Conservation (phyloP, 1,284 basidiomycete genomes). For the Paramarasmius palmivorus region DNA sequence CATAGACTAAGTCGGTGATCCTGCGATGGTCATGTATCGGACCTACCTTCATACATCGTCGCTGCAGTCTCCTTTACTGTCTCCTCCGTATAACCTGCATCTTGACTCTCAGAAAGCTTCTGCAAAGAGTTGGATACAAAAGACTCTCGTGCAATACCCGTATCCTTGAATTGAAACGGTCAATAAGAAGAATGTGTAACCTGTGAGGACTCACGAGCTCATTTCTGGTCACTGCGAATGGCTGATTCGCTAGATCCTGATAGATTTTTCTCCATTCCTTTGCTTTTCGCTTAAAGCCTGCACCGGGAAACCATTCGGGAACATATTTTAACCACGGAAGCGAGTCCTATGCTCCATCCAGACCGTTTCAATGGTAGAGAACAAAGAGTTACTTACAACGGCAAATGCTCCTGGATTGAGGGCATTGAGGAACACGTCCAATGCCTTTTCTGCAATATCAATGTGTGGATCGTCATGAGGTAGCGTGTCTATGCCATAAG, state of each 20-base stretch:
- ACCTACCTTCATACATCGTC: constrained; percentile 11
- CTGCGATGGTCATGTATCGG: background rate
- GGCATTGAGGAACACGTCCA: background rate
- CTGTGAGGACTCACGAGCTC: constrained; percentile 6
- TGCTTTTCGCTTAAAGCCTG: constrained; percentile 15
- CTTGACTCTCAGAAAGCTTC: background rate
- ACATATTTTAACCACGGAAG: constrained; percentile 14
- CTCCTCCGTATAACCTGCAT: constrained; percentile 5
- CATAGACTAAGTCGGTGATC: too few relatives aligned
- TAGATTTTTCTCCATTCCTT: constrained; percentile 5
- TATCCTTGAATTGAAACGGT: background rate
- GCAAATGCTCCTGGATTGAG: background rate
- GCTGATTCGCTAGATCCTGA: background rate
- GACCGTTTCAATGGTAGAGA: background rate
- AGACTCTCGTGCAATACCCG: constrained; percentile 8
- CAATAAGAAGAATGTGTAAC: background rate
- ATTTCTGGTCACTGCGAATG: constrained; percentile 8
- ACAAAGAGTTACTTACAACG: background rate
- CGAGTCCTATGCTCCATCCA: background rate
- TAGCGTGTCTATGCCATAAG: background rate
- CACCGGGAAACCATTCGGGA: constrained; percentile 13
- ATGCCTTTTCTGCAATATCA: background rate
- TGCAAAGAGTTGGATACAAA: constrained; percentile 8
- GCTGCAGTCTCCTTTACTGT: constrained; percentile 1
- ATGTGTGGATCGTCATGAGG: background rate